phyloP scores from a whole-genome alignment of 179 eudicot genomes.

The Dionaea muscipula region DNA sequence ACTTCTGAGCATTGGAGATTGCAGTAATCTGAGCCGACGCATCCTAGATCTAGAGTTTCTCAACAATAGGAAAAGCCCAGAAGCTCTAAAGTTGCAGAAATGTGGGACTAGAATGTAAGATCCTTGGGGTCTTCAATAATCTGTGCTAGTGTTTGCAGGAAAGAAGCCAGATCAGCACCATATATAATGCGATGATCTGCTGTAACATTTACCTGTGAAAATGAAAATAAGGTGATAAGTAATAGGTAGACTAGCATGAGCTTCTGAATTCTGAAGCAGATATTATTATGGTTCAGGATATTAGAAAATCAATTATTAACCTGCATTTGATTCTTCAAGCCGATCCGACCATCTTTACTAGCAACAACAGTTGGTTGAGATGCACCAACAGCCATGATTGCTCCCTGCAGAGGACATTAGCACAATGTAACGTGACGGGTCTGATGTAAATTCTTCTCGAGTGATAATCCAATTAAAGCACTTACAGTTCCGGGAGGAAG shows the following conservation, averaged over 20 bases:
- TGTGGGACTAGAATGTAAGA: slow-evolving; percentile 40
- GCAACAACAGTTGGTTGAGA: slow-evolving; percentile 63
- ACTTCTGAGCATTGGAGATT: neutral
- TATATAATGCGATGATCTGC: slow-evolving; percentile 94
- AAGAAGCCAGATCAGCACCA: slow-evolving; percentile 85
- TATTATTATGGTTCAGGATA: neutral
- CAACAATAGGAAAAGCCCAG: neutral
- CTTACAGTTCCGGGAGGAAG: slow-evolving; percentile 98
- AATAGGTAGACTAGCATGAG: neutral
- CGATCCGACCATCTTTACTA: slow-evolving; percentile 79
- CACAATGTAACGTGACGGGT: neutral
- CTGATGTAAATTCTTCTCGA: neutral
- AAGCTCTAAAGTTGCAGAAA: neutral
- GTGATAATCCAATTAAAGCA: neutral
- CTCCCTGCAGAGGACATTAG: slow-evolving; percentile 39
- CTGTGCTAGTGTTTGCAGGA: slow-evolving; percentile 74
- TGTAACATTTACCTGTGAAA: slow-evolving; percentile 62
- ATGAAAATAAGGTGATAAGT: neutral
- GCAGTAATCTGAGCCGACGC: no score
- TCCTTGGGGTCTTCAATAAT: slow-evolving; percentile 90
- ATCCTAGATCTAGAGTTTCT: neutral
- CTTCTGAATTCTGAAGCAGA: neutral
- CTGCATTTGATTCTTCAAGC: slow-evolving; percentile 97
- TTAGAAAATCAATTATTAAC: slow-evolving; percentile 19
- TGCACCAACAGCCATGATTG: slow-evolving; percentile 97